A percentile compares a stretch with the other conserved stretches of the same genome.
Evolutionary conservation across 1,139 yeast genomes (phyloP).

Genomic region (Casaregolazyma lundiana): DNA sequence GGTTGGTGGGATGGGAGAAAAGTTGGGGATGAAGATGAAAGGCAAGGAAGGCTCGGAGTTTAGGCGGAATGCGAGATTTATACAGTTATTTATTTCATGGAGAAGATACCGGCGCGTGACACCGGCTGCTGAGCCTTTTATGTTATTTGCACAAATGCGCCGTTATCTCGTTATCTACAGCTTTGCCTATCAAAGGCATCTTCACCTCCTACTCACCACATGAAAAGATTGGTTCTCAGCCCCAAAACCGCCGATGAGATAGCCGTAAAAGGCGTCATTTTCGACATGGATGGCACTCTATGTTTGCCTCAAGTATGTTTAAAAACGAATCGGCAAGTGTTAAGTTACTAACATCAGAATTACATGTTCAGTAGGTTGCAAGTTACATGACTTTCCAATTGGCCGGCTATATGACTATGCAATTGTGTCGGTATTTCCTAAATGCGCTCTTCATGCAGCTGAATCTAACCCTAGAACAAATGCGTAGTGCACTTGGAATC

Average conservation of each 20-base stretch:
- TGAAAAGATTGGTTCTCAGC: conserved; percentile 25
- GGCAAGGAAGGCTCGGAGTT: background rate
- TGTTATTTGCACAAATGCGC: too few relatives aligned
- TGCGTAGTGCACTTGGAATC: conserved; percentile 55
- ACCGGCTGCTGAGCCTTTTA: background rate
- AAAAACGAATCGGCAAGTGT: background rate
- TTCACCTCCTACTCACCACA: background rate
- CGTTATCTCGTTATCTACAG: background rate
- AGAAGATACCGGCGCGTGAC: background rate
- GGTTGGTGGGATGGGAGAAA: background rate
- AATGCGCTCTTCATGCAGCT: too few relatives aligned
- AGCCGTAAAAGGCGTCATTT: conserved; percentile 47
- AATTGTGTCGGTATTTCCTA: too few relatives aligned
- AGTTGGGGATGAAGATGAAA: background rate
- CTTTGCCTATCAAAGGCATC: background rate
- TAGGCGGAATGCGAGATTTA: background rate
- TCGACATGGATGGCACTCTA: conserved; percentile 69
- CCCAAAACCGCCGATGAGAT: conserved; percentile 34
- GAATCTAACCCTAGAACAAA: conserved; percentile 37
- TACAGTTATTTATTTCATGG: background rate
- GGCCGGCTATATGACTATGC: too few relatives aligned
- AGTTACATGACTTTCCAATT: background rate
- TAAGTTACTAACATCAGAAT: conserved; percentile 30
- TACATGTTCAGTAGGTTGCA: conserved; percentile 52
- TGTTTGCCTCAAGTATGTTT: conserved; percentile 51